These are phyloP conservation scores for Dicorynia guianensis DNA, from an alignment of 306 rosid genomes.

Conservation along the genomic window DNA sequence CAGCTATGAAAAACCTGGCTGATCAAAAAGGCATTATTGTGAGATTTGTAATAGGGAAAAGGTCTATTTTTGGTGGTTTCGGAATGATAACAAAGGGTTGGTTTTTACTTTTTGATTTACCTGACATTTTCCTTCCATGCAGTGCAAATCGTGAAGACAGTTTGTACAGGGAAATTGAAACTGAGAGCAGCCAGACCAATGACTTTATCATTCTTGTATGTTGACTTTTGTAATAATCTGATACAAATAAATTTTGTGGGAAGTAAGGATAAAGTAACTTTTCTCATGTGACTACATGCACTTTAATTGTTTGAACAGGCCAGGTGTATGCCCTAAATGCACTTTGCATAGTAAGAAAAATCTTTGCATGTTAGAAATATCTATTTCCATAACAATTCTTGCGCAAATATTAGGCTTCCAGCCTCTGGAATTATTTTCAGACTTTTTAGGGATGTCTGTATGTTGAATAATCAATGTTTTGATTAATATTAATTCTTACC, in stretches of 20 bases:
- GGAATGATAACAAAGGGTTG: constrained; percentile 31
- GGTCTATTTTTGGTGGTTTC: constrained; percentile 51
- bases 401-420: background rate
- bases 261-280: constrained; percentile 14
- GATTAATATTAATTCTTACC: background rate
- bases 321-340: constrained; percentile 1
- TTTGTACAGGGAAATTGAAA: constrained; percentile 63
- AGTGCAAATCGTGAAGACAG: constrained; percentile 73
- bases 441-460: background rate
- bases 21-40: constrained; percentile 61
- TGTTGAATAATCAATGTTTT: constrained; percentile 1
- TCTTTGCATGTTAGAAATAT: constrained; percentile 19
- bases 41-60: constrained; percentile 71
- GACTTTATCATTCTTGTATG: constrained; percentile 77
- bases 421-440: constrained; percentile 1
- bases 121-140: constrained; percentile 46
- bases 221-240: constrained; percentile 34
- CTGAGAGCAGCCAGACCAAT: constrained; percentile 58
- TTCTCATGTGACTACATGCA: constrained; percentile 22
- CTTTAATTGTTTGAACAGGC: constrained; percentile 15
- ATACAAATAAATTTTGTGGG: constrained; percentile 24
- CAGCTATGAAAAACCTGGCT: constrained; percentile 48
- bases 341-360: background rate
- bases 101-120: constrained; percentile 35
- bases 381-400: background rate